A percentile compares a stretch with the other conserved stretches of the same genome.
phyloP scores from a whole-genome alignment of 108 stramenopile genomes.

The Pseudonitzschia multiseries region DNA sequence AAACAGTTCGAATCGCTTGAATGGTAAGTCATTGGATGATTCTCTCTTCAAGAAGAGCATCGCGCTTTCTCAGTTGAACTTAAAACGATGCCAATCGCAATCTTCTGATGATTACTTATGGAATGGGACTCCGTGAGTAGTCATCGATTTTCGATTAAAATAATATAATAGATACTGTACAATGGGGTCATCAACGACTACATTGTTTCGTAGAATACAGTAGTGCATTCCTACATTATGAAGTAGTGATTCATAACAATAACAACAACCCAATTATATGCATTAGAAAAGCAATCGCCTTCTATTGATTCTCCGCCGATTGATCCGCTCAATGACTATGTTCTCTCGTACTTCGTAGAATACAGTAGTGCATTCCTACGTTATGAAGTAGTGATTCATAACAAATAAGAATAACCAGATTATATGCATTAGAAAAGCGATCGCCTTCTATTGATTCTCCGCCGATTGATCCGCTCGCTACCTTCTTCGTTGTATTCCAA shows the following conservation, averaged over 20 bases:
- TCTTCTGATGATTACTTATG: neutral
- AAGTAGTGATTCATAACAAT: neutral
- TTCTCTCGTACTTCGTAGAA: too few species aligned
- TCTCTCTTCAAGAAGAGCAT: neutral
- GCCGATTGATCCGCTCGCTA: slow-evolving; percentile 36
- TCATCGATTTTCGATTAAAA: too few species aligned
- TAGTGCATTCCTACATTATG: neutral
- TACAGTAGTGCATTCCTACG: neutral
- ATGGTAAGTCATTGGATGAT: neutral
- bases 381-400: neutral
- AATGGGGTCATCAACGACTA: too few species aligned
- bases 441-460: slow-evolving; percentile 39
- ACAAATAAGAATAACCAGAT: neutral
- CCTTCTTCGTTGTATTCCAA: slow-evolving; percentile 33
- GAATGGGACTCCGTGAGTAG: slow-evolving; percentile 5
- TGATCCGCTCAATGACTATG: too few species aligned
- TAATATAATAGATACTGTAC: too few species aligned
- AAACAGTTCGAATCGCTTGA: neutral
- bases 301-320: slow-evolving; percentile 39
- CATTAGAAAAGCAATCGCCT: slow-evolving; percentile 22
- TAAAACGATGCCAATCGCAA: neutral
- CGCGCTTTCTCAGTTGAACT: neutral
- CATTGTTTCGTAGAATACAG: too few species aligned
- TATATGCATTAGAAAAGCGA: slow-evolving; percentile 12
- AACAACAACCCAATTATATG: neutral